Evolutionary conservation across 2,329 filamentous ascomycete species (phyloP).

Genomic region (Botrytis sinoallii): DNA sequence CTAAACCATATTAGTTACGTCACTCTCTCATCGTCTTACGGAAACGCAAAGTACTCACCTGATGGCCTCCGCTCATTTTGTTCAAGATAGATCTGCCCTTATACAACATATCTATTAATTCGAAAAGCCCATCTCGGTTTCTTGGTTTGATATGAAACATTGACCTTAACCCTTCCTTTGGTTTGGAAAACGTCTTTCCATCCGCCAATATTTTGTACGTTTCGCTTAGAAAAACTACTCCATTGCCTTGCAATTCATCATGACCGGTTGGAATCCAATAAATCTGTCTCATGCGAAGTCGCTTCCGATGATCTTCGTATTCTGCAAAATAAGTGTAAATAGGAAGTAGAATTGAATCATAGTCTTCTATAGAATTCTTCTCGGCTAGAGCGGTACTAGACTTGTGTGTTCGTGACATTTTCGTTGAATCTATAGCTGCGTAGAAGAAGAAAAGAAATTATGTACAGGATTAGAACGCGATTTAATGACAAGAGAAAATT

Average conservation of each 20-base stretch:
- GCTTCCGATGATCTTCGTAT: neutral
- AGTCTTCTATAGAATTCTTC: neutral
- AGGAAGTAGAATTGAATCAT: neutral
- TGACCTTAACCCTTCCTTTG: neutral
- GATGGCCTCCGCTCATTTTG: neutral
- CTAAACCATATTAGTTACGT: neutral
- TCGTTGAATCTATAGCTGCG: neutral
- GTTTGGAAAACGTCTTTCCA: neutral
- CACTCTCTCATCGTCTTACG: neutral
- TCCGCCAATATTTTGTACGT: neutral
- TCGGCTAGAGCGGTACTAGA: neutral
- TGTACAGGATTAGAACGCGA: neutral
- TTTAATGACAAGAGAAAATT: accelerated
- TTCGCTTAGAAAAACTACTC: neutral
- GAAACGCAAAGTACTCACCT: neutral
- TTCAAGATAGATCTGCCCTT: no score
- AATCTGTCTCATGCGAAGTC: neutral
- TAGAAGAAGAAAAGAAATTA: neutral
- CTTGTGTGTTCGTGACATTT: neutral
- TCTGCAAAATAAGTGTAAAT: neutral
- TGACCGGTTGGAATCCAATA: neutral
- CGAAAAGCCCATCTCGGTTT: neutral
- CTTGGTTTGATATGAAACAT: neutral
- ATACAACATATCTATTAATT: neutral
- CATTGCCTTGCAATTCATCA: neutral